Evolutionary conservation across 495 filamentous ascomycete genomes (phyloP).

Genomic region (Aspergillus nidulans): DNA sequence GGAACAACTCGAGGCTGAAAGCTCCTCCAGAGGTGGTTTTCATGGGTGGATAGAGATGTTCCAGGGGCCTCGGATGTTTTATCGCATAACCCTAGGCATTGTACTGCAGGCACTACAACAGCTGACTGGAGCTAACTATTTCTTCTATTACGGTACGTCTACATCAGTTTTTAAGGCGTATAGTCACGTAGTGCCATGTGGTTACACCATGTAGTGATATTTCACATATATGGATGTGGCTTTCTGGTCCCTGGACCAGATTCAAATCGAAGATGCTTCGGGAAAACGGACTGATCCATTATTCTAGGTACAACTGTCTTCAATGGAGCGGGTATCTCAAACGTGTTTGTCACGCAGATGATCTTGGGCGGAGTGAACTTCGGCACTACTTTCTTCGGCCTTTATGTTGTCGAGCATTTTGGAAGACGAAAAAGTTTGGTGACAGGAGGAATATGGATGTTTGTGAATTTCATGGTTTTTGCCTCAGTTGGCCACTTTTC

Average conservation of each 20-base stretch:
- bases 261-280: too few relatives aligned
- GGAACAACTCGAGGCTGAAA: slow-evolving; percentile 52
- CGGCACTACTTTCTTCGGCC: slow-evolving; percentile 60
- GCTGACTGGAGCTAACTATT: slow-evolving; percentile 50
- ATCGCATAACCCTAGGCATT: slow-evolving; percentile 63
- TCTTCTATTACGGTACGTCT: slow-evolving; percentile 65
- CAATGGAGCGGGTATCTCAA: slow-evolving; percentile 57
- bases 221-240: too few relatives aligned
- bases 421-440: slow-evolving; percentile 65
- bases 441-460: slow-evolving; percentile 64
- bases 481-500: slow-evolving; percentile 62
- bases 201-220: too few relatives aligned
- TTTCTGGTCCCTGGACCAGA: too few relatives aligned
- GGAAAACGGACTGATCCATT: too few relatives aligned
- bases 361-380: slow-evolving; percentile 73
- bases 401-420: slow-evolving; percentile 65
- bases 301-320: slow-evolving; percentile 59
- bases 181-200: too few relatives aligned
- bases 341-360: slow-evolving; percentile 66
- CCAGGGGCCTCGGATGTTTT: slow-evolving; percentile 60
- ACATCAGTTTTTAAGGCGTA: too few relatives aligned
- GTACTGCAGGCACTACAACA: slow-evolving; percentile 52
- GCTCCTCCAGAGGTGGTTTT: slow-evolving; percentile 11
- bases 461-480: slow-evolving; percentile 66
- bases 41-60: slow-evolving; percentile 62